Evolutionary conservation across 148 eudicot species (phyloP).

Genomic region (Camellia granthamiana): DNA sequence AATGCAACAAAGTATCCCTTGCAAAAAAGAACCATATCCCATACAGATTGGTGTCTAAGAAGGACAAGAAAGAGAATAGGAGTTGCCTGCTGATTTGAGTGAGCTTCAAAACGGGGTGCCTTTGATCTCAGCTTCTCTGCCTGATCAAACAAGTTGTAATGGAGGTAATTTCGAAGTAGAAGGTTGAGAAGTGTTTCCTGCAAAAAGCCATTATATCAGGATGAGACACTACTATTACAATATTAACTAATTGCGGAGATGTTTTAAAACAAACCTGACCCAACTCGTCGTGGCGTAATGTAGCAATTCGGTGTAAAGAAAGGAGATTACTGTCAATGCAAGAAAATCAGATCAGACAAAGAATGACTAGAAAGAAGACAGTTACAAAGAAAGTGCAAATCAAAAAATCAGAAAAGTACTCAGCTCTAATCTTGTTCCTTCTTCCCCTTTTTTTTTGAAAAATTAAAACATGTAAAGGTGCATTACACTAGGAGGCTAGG

Average conservation of each 20-base stretch:
- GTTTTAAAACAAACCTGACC: conserved; percentile 70
- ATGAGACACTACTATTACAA: background rate
- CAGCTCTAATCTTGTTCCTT: background rate
- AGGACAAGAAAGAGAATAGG: background rate
- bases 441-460: background rate
- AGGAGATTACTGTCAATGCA: conserved; percentile 68
- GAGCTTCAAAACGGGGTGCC: conserved; percentile 99
- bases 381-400: background rate
- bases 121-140: conserved; percentile 97
- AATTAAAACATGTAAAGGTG: background rate
- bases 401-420: background rate
- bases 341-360: conserved; percentile 14
- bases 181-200: conserved; percentile 97
- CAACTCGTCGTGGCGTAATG: conserved; percentile 93
- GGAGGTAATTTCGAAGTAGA: conserved; percentile 90
- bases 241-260: background rate
- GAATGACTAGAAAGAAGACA: background rate
- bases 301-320: conserved; percentile 82
- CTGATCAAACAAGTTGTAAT: conserved; percentile 90
- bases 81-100: conserved; percentile 91
- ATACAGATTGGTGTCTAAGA: background rate
- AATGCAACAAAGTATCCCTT: background rate
- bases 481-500: background rate
- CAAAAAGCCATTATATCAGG: conserved; percentile 15
- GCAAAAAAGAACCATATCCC: background rate